A percentile compares a stretch with the other conserved stretches of the same genome.
Conservation (phyloP, 306 rosid species). For the Dryas octopetala region DNA sequence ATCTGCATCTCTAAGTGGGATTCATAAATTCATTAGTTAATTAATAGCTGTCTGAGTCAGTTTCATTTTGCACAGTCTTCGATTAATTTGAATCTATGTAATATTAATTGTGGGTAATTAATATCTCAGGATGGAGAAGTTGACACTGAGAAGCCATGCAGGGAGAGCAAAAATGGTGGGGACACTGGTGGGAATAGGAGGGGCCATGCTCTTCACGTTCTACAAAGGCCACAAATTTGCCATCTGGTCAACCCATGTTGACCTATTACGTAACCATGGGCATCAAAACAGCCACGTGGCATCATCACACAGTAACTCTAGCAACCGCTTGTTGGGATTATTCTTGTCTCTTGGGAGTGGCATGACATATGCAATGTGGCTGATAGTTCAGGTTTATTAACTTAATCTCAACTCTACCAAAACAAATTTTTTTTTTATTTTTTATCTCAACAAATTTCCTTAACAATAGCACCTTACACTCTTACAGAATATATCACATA, state of each 20-base stretch:
- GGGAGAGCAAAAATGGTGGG: constrained; percentile 58
- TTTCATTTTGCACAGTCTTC: no score
- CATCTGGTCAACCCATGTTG: constrained; percentile 40
- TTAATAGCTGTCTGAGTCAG: no score
- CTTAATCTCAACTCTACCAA: no score
- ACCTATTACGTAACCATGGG: constrained; percentile 31
- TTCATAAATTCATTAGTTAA: no score
- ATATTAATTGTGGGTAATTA: no score
- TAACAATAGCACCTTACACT: no score
- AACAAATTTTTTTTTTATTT: no score
- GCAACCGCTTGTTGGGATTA: constrained; percentile 18
- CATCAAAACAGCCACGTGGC: neutral
- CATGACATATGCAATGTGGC: constrained; percentile 27
- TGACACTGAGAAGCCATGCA: constrained; percentile 27
- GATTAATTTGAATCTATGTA: no score
- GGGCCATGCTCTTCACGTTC: constrained; percentile 60
- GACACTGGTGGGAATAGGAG: constrained; percentile 53
- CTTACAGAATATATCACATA: no score
- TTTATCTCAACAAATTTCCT: no score
- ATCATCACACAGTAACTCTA: neutral
- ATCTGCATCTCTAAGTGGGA: no score
- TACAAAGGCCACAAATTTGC: constrained; percentile 43
- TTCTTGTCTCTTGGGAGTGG: constrained; percentile 20
- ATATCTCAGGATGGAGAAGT: constrained; percentile 36
- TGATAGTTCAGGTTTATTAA: constrained; percentile 33